Conservation (phyloP, 2,329 filamentous ascomycete species). For the Hypomyces perniciosus region DNA sequence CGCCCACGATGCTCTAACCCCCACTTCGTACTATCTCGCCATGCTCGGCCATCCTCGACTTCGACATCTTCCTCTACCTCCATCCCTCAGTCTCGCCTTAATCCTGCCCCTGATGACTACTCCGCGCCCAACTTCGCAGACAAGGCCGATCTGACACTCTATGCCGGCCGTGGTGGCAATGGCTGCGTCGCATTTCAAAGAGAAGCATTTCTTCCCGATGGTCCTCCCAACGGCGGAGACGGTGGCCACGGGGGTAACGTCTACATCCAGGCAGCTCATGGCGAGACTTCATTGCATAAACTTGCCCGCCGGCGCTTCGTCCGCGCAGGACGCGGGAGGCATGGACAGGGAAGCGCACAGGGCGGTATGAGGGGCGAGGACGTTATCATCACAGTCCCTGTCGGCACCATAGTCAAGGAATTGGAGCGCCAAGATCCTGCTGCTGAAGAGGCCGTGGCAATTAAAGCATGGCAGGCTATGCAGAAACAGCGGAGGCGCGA, state of each 20-base stretch:
- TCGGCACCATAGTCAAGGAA: slow-evolving; percentile 86
- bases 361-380: slow-evolving; percentile 81
- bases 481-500: slow-evolving; percentile 29
- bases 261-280: slow-evolving; percentile 88
- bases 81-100: slow-evolving; percentile 55
- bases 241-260: slow-evolving; percentile 87
- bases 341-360: slow-evolving; percentile 67
- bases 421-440: slow-evolving; percentile 71
- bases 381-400: slow-evolving; percentile 80
- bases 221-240: slow-evolving; percentile 90
- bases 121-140: slow-evolving; percentile 78
- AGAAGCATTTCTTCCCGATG: slow-evolving; percentile 82
- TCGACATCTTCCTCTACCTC: slow-evolving; percentile 29
- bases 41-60: slow-evolving; percentile 14
- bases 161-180: slow-evolving; percentile 77
- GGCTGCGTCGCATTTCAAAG: slow-evolving; percentile 92
- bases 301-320: slow-evolving; percentile 70
- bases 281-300: slow-evolving; percentile 91
- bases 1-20: slow-evolving; percentile 20
- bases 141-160: slow-evolving; percentile 69
- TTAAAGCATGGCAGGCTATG: slow-evolving; percentile 27
- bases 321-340: slow-evolving; percentile 68
- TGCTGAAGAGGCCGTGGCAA: slow-evolving; percentile 51
- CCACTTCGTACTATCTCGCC: slow-evolving; percentile 14
- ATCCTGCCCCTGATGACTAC: slow-evolving; percentile 81